These are phyloP conservation scores for Helicosporidium sp. DNA, from an alignment of 139 green algal genomes.

Conservation along the genomic window DNA sequence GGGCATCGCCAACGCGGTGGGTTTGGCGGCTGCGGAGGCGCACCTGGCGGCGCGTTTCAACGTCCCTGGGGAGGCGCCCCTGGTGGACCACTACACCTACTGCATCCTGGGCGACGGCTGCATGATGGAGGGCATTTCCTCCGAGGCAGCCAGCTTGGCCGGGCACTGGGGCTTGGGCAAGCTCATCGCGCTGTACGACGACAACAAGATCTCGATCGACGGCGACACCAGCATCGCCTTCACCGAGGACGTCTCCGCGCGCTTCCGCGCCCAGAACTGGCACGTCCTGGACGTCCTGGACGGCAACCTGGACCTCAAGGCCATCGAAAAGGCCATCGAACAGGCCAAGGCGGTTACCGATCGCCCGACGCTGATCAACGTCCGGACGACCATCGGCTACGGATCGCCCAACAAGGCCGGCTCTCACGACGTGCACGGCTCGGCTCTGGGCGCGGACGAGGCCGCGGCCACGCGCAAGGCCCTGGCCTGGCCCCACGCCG, in stretches of 20 bases:
- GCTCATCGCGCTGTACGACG: slow-evolving; percentile 96
- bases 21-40: slow-evolving; percentile 77
- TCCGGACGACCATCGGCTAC: slow-evolving; percentile 94
- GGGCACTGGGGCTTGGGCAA: slow-evolving; percentile 98
- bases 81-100: slow-evolving; percentile 99
- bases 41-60: slow-evolving; percentile 95
- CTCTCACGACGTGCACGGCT: slow-evolving; percentile 90
- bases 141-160: slow-evolving; percentile 86
- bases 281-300: slow-evolving; percentile 70
- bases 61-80: slow-evolving; percentile 63
- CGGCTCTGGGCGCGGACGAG: slow-evolving; percentile 83
- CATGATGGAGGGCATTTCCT: slow-evolving; percentile 97
- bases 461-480: slow-evolving; percentile 78
- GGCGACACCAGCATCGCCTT: slow-evolving; percentile 96
- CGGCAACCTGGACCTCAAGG: slow-evolving; percentile 86
- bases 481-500: slow-evolving; percentile 75
- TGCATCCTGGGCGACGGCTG: slow-evolving; percentile 93
- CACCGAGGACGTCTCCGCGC: slow-evolving; percentile 87
- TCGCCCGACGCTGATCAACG: slow-evolving; percentile 92
- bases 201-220: slow-evolving; percentile 99
- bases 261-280: slow-evolving; percentile 82
- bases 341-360: slow-evolving; percentile 54
- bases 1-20: slow-evolving; percentile 89
- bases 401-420: slow-evolving; percentile 97
- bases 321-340: slow-evolving; percentile 59